Conservation (phyloP, 495 filamentous ascomycete species). For the Aspergillus kassunensis region DNA sequence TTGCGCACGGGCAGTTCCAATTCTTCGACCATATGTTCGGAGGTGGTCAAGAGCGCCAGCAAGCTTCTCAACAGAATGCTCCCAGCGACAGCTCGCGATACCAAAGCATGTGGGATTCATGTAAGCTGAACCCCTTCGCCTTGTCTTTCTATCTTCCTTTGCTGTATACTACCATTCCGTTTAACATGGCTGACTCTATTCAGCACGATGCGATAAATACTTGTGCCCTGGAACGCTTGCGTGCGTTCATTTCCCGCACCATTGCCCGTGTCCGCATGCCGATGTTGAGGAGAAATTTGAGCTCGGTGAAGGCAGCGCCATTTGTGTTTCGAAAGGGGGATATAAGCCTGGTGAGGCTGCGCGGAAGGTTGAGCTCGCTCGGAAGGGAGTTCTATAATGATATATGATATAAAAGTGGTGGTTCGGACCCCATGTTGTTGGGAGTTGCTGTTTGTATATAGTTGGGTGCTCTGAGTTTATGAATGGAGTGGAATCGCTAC, state of each 20-base stretch:
- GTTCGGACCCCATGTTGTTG: not conserved
- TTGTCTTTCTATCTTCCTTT: too few species aligned
- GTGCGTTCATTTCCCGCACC: conserved; percentile 89
- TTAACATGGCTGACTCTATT: too few species aligned
- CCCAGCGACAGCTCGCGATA: conserved; percentile 76
- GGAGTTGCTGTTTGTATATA: not conserved
- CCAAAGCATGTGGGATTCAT: conserved; percentile 61
- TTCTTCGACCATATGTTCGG: conserved; percentile 88
- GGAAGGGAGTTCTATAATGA: conserved; percentile 70
- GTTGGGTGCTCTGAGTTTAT: not conserved
- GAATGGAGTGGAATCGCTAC: not conserved
- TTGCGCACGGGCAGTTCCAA: conserved; percentile 68
- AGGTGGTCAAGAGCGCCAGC: conserved; percentile 53
- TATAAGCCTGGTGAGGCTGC: conserved; percentile 70
- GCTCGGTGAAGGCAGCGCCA: conserved; percentile 71
- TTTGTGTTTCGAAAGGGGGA: conserved; percentile 80
- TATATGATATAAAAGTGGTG: not conserved
- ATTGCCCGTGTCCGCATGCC: conserved; percentile 86
- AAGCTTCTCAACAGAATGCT: conserved; percentile 62
- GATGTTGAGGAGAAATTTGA: conserved; percentile 84
- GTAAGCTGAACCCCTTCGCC: conserved; percentile 32
- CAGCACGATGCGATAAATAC: conserved; percentile 81
- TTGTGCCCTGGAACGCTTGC: conserved; percentile 87
- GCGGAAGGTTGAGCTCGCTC: conserved; percentile 74
- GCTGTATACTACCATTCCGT: too few species aligned